Evolutionary conservation across 208 protist genomes (phyloP).

Genomic region (Trypanosoma melophagium): DNA sequence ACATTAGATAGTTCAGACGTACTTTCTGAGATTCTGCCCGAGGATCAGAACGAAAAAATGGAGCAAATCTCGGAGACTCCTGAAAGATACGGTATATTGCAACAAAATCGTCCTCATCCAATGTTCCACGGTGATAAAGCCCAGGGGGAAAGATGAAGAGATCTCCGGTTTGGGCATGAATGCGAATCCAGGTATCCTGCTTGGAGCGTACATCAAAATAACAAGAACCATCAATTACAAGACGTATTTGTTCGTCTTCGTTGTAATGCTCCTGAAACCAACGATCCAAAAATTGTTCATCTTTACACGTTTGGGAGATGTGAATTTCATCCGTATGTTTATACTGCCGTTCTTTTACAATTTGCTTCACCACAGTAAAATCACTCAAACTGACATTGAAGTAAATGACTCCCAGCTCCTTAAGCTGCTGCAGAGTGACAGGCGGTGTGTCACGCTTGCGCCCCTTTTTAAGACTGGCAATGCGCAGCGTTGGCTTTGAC

Average conservation of each 20-base stretch:
- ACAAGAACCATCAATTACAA: slow-evolving; percentile 88
- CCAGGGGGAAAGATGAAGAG: slow-evolving; percentile 85
- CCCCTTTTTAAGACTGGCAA: slow-evolving; percentile 76
- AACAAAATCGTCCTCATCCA: slow-evolving; percentile 90
- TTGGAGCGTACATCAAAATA: slow-evolving; percentile 91
- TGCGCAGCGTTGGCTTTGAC: slow-evolving; percentile 57
- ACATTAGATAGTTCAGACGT: slow-evolving; percentile 85
- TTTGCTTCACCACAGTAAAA: slow-evolving; percentile 81
- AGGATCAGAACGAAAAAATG: slow-evolving; percentile 70
- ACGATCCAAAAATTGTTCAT: slow-evolving; percentile 83
- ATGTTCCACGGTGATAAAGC: slow-evolving; percentile 81
- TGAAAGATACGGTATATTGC: slow-evolving; percentile 77
- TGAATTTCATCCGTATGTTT: slow-evolving; percentile 89
- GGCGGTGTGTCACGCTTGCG: slow-evolving; percentile 41
- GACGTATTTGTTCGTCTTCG: slow-evolving; percentile 92
- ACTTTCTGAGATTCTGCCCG: slow-evolving; percentile 70
- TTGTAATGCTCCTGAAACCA: slow-evolving; percentile 94
- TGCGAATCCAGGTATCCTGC: slow-evolving; percentile 92
- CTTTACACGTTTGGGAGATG: slow-evolving; percentile 88
- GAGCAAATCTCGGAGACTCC: slow-evolving; percentile 82
- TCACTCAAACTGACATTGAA: slow-evolving; percentile 84
- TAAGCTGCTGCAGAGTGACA: slow-evolving; percentile 70
- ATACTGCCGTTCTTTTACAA: slow-evolving; percentile 86
- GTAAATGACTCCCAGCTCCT: slow-evolving; percentile 78
- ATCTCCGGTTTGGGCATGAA: slow-evolving; percentile 76